A percentile compares a stretch with the other conserved stretches of the same genome.
Evolutionary conservation across 2,329 filamentous ascomycete genomes (phyloP).

Genomic region (Septoria petroselini): DNA sequence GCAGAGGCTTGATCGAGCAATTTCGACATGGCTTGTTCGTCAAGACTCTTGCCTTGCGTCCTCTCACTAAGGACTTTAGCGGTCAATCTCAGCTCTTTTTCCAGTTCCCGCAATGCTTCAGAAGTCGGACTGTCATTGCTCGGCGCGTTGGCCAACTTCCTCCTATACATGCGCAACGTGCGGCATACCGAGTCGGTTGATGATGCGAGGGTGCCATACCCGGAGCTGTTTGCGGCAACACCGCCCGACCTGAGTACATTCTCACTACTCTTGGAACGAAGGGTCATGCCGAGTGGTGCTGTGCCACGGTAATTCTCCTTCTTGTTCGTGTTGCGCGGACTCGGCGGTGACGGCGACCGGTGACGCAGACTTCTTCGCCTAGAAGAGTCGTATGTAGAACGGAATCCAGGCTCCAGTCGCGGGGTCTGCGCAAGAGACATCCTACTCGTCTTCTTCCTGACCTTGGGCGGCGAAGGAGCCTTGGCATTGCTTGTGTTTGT

Average conservation of each 20-base stretch:
- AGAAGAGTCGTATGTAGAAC: slow-evolving; percentile 25
- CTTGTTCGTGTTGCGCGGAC: slow-evolving; percentile 24
- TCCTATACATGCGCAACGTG: slow-evolving; percentile 57
- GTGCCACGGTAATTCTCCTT: slow-evolving; percentile 40
- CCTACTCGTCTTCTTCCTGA: slow-evolving; percentile 57
- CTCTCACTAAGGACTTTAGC: slow-evolving; percentile 45
- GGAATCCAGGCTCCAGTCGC: slow-evolving; percentile 44
- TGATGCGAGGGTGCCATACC: slow-evolving; percentile 49
- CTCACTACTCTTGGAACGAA: slow-evolving; percentile 45
- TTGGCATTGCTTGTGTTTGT: slow-evolving; percentile 45
- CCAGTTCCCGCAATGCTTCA: slow-evolving; percentile 53
- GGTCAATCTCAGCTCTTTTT: slow-evolving; percentile 55
- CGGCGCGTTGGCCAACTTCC: slow-evolving; percentile 49
- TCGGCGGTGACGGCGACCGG: slow-evolving; percentile 46
- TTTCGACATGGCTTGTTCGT: slow-evolving; percentile 49
- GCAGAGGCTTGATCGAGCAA: slow-evolving; percentile 74
- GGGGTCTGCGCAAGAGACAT: slow-evolving; percentile 48
- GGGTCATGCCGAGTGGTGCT: slow-evolving; percentile 49
- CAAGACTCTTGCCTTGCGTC: slow-evolving; percentile 40
- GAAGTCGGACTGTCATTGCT: slow-evolving; percentile 46
- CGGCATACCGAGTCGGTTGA: slow-evolving; percentile 59
- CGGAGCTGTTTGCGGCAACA: slow-evolving; percentile 34
- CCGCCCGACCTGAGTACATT: slow-evolving; percentile 32
- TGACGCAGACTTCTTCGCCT: slow-evolving; percentile 32
- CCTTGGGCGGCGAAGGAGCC: slow-evolving; percentile 49